These are phyloP conservation scores for Batrachochytrium dendrobatidis DNA, from an alignment of 371 early-diverging fungal species.

Conservation along the genomic window DNA sequence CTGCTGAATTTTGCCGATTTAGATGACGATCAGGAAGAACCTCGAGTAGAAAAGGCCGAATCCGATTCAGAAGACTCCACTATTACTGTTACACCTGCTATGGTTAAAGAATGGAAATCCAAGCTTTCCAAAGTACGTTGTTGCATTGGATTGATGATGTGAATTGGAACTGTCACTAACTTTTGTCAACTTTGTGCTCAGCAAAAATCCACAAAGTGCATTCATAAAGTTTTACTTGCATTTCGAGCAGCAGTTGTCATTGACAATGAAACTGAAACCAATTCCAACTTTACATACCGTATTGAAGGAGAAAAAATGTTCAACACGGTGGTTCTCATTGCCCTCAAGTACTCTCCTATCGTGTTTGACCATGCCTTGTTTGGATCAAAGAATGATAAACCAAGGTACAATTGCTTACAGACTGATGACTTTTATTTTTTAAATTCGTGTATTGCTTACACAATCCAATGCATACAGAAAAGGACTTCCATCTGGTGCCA, in stretches of 20 bases:
- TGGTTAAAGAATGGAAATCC: constrained; percentile 65
- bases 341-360: constrained; percentile 34
- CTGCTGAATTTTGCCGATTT: constrained; percentile 68
- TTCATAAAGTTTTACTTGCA: constrained; percentile 67
- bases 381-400: constrained; percentile 17
- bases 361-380: constrained; percentile 33
- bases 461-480: constrained; percentile 30
- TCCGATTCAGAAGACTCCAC: constrained; percentile 38
- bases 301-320: constrained; percentile 71
- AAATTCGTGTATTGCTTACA: constrained; percentile 45
- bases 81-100: constrained; percentile 54
- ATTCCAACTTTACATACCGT: constrained; percentile 46
- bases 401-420: constrained; percentile 3
- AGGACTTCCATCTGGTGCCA: constrained; percentile 44
- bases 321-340: constrained; percentile 66
- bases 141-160: neutral
- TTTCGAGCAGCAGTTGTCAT: constrained; percentile 75
- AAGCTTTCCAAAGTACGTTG: constrained; percentile 36
- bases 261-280: constrained; percentile 57
- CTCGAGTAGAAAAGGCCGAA: constrained; percentile 48
- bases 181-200: constrained; percentile 17
- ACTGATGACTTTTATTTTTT: constrained; percentile 14
- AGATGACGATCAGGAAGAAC: constrained; percentile 47
- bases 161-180: neutral
- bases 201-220: constrained; percentile 48